phyloP scores from a whole-genome alignment of 805 yeast genomes.

The Wickerhamomyces tratensis region DNA sequence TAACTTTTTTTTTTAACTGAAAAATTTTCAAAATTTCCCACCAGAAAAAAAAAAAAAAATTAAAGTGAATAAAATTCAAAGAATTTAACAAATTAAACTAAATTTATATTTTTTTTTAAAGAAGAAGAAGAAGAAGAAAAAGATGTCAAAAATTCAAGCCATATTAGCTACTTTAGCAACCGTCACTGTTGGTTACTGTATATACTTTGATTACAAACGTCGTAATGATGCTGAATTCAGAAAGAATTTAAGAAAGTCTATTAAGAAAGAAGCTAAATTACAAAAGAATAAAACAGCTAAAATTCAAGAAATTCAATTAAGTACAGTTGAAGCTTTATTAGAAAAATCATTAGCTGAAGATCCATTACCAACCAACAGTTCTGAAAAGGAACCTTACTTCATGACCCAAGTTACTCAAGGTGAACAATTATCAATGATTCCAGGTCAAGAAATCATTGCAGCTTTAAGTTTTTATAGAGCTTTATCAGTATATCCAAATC shows the following conservation, averaged over 20 bases:
- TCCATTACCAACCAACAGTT: constrained; percentile 66
- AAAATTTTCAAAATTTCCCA: neutral
- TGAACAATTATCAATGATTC: constrained; percentile 63
- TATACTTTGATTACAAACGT: constrained; percentile 88
- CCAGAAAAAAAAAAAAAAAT: no score
- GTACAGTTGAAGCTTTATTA: constrained; percentile 51
- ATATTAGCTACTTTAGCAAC: constrained; percentile 28
- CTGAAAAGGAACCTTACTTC: constrained; percentile 70
- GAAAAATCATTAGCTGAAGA: constrained; percentile 52
- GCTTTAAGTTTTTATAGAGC: constrained; percentile 93
- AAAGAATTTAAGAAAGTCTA: constrained; percentile 54
- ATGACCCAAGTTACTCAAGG: constrained; percentile 78
- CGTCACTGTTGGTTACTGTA: constrained; percentile 63
- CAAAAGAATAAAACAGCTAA: constrained; percentile 45
- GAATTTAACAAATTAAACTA: no score
- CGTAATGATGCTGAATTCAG: constrained; percentile 79
- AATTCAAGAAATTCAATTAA: constrained; percentile 50
- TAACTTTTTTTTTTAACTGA: neutral
- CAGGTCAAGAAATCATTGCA: constrained; percentile 67
- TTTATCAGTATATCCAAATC: constrained; percentile 86
- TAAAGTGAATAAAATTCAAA: no score
- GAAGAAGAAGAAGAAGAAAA: neutral
- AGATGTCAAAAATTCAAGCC: constrained; percentile 20
- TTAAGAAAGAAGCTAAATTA: constrained; percentile 49
- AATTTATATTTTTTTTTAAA: no score